phyloP scores from a whole-genome alignment of 2,329 filamentous ascomycete genomes.

The Cercospora canescens region DNA sequence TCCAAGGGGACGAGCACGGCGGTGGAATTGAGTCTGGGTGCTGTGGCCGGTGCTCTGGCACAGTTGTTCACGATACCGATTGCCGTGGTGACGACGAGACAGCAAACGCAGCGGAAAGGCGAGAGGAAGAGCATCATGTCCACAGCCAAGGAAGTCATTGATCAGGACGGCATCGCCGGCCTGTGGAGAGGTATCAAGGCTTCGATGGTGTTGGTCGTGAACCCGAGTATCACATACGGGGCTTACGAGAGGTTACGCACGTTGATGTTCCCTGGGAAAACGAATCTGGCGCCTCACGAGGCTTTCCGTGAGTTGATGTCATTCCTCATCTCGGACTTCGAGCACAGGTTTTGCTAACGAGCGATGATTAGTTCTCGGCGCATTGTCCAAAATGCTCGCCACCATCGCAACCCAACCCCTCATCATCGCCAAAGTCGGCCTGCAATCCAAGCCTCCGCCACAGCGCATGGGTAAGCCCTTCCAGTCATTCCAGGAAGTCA shows the following conservation, averaged over 20 bases:
- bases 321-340: not conserved
- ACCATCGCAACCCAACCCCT: constrained; percentile 92
- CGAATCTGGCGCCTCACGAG: constrained; percentile 76
- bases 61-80: constrained; percentile 97
- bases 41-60: constrained; percentile 83
- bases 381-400: constrained; percentile 87
- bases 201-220: constrained; percentile 91
- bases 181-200: constrained; percentile 96
- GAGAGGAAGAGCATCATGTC: constrained; percentile 85
- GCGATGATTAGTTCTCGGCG: constrained; percentile 66
- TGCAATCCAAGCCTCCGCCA: constrained; percentile 90
- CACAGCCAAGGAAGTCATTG: constrained; percentile 84
- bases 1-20: constrained; percentile 66
- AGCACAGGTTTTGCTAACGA: constrained; percentile 37
- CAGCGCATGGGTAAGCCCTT: constrained; percentile 85
- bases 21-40: constrained; percentile 80
- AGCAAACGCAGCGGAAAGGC: constrained; percentile 84
- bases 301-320: constrained; percentile 75
- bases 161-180: constrained; percentile 85
- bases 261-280: constrained; percentile 73
- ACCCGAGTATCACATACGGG: constrained; percentile 96
- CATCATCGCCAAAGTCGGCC: constrained; percentile 95
- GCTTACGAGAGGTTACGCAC: constrained; percentile 89
- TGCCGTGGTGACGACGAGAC: constrained; percentile 89
- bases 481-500: constrained; percentile 89